A percentile compares a stretch with the other conserved stretches of the same genome.
Evolutionary conservation across 73 alveolate genomes (phyloP).

Genomic region (Breviolum minutum): DNA sequence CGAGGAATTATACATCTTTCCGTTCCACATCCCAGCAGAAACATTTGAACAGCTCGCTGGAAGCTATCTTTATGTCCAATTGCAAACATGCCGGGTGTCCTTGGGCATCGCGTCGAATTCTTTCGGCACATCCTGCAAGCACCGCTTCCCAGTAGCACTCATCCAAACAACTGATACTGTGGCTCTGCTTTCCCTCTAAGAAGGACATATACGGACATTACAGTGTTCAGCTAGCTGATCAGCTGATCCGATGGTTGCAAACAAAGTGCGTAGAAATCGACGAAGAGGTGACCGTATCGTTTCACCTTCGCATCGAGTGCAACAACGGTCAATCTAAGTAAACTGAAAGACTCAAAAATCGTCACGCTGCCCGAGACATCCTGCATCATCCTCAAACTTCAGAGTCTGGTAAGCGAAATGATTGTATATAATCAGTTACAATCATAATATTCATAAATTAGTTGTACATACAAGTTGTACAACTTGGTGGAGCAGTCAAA

Average conservation of each 20-base stretch:
- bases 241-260: neutral
- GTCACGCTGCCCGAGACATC: too few relatives aligned
- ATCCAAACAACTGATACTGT: neutral
- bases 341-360: too few relatives aligned
- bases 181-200: neutral
- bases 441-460: too few relatives aligned
- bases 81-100: neutral
- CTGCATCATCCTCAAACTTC: too few relatives aligned
- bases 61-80: too few relatives aligned
- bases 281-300: slow-evolving; percentile 65
- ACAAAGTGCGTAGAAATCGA: slow-evolving; percentile 12
- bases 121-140: slow-evolving; percentile 51
- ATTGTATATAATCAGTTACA: neutral
- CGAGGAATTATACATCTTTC: too few relatives aligned
- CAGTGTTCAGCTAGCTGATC: neutral
- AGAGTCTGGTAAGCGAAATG: too few relatives aligned
- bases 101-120: slow-evolving; percentile 51
- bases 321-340: neutral
- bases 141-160: neutral
- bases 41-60: too few relatives aligned
- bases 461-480: too few relatives aligned
- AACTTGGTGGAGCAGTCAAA: too few relatives aligned
- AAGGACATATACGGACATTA: too few relatives aligned
- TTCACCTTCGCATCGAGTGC: slow-evolving; percentile 16
- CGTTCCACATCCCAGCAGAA: too few relatives aligned